Evolutionary conservation across 2,329 filamentous ascomycete genomes (phyloP).

Genomic region (Fusarium subtropicale): DNA sequence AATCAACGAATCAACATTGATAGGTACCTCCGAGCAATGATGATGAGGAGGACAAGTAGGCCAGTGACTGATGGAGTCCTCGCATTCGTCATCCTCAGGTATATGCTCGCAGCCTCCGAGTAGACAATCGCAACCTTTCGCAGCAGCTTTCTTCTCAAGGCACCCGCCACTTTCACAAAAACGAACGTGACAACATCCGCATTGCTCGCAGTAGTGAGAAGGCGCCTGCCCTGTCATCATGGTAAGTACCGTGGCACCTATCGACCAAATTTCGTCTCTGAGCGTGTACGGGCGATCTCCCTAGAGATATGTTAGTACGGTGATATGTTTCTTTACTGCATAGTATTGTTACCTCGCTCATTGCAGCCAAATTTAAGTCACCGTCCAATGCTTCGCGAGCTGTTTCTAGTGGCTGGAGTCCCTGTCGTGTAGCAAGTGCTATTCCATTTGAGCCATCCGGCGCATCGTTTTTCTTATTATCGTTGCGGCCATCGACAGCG

Average conservation of each 20-base stretch:
- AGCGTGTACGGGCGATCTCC: constrained; percentile 51
- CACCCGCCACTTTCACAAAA: constrained; percentile 48
- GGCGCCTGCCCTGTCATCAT: constrained; percentile 55
- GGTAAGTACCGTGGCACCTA: constrained; percentile 54
- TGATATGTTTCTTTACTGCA: background rate
- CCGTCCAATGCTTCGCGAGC: constrained; percentile 1
- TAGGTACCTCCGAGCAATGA: constrained; percentile 35
- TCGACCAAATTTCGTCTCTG: constrained; percentile 53
- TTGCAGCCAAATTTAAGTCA: constrained; percentile 12
- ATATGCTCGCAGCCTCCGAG: constrained; percentile 42
- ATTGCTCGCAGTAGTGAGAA: constrained; percentile 31
- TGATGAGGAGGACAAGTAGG: constrained; percentile 30
- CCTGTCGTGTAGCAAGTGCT: constrained; percentile 29
- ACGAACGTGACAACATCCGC: constrained; percentile 46
- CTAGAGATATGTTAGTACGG: constrained; percentile 33
- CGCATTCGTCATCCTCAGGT: constrained; percentile 9
- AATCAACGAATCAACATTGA: constrained; percentile 51
- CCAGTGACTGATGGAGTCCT: constrained; percentile 18
- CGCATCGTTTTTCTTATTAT: background rate
- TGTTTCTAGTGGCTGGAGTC: constrained; percentile 23
- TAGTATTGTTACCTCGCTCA: constrained; percentile 17
- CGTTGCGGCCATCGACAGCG: constrained; percentile 6
- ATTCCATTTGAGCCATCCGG: constrained; percentile 1
- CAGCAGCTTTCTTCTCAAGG: constrained; percentile 36
- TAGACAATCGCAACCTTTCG: constrained; percentile 38